Evolutionary conservation across 257 asterid species (phyloP).

Genomic region (Haberlea rhodopensis): DNA sequence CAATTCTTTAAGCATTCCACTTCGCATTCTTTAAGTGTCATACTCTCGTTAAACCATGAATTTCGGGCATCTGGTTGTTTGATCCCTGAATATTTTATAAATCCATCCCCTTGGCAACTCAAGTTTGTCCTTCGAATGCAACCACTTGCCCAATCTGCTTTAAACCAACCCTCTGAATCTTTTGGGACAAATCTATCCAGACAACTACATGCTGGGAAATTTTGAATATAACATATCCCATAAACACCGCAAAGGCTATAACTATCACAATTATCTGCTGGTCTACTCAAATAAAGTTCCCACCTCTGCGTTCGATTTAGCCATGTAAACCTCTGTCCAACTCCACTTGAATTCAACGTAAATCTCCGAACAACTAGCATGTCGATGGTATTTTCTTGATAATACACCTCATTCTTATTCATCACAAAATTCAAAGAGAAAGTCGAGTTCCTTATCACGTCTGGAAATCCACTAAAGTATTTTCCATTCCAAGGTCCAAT

Average conservation of each 20-base stretch:
- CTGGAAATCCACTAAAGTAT: conserved; percentile 30
- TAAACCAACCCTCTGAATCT: conserved; percentile 16
- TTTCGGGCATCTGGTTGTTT: conserved; percentile 24
- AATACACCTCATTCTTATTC: conserved; percentile 9
- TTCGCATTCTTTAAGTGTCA: conserved; percentile 19
- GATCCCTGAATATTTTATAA: conserved; percentile 15
- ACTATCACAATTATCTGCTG: conserved; percentile 23
- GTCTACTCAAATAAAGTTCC: conserved; percentile 12
- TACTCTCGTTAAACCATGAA: conserved; percentile 21
- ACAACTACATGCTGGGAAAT: conserved; percentile 23
- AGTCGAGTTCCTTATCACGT: neutral
- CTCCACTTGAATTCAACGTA: conserved; percentile 22
- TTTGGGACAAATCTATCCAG: conserved; percentile 25
- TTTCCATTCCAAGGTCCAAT: conserved; percentile 37
- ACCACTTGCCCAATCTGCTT: conserved; percentile 22
- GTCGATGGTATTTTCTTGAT: neutral
- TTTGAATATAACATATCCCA: conserved; percentile 20
- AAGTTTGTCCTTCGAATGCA: conserved; percentile 18
- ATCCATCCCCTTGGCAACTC: conserved; percentile 25
- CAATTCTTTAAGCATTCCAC: conserved; percentile 17
- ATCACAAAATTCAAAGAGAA: conserved; percentile 15
- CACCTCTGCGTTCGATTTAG: conserved; percentile 19
- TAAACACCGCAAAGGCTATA: conserved; percentile 25
- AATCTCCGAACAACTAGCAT: conserved; percentile 20
- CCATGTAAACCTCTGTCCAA: conserved; percentile 20